Evolutionary conservation across 495 filamentous ascomycete species (phyloP), one percentile per base, ranked within the genome.

Genomic region (Penicillium canescens): DNA sequence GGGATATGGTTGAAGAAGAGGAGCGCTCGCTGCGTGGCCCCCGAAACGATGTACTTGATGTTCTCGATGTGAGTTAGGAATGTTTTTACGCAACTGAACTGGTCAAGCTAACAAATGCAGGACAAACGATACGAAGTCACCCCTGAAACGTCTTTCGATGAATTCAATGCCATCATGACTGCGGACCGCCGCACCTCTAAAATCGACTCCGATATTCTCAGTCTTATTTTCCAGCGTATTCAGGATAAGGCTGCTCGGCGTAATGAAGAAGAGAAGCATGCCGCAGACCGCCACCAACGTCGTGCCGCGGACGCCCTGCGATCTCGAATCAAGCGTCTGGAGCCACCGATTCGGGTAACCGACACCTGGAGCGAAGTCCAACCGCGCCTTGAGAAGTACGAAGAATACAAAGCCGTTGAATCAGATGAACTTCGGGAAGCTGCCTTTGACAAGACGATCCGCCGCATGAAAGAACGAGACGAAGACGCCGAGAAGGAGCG

Each of bases 1-100:
- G 95, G 93, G 95, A 99, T 71, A 80, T 92, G 44, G 82, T 98
- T 13, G 93, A 96, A 66, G 93, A 97, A 69, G 91, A 96, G 70
- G 92, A 98, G 55, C 82, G 87, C 44, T 84, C 86, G 16, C 74
- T 98, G 13, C 86, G 95, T 38, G 82, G 82, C 43, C 87, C 86
- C 42, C 82, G 92, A 28, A 95, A 95, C 67, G 84, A 92, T 63
- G 87, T 95, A 3, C 77, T 93, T 43, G 94, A 98, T 67, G 90
- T 95, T 44, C 79, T 98, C 56, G 92, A 96, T 76, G 91, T 94
- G 67, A 80, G 87, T 75, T 42, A 50, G 3, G 7, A 31, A 13
- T 18, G 6, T 6, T 23, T 11, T 40, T 37, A 20, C 49, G 41
- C 28, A 31, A 31, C 9, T 31, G 28, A 31, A 31, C 7, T 31